Percentiles rank a stretch among this genome's conserved stretches.
Evolutionary conservation across 768 basidiomycete species (phyloP).

Genomic region (Lentinula detonsa): DNA sequence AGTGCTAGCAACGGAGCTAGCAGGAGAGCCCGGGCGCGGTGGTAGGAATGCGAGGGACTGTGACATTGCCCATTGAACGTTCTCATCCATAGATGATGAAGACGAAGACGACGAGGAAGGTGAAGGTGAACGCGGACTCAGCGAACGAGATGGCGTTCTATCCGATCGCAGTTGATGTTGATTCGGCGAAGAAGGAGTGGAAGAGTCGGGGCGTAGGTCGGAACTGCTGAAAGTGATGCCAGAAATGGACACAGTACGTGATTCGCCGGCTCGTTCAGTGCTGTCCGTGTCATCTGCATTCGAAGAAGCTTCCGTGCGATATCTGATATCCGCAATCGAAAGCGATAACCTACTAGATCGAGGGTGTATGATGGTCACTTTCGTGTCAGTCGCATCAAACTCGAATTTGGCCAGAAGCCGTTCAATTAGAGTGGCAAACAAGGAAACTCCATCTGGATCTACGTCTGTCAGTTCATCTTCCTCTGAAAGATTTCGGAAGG

Average conservation of each 20-base stretch:
- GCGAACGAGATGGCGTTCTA: slow-evolving; percentile 10
- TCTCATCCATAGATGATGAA: slow-evolving; percentile 59
- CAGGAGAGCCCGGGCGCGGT: slow-evolving; percentile 35
- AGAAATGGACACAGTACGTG: slow-evolving; percentile 47
- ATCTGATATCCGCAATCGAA: slow-evolving; percentile 50
- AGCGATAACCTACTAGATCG: slow-evolving; percentile 57
- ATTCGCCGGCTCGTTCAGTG: slow-evolving; percentile 19
- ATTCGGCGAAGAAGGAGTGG: slow-evolving; percentile 12
- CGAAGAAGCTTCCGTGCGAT: slow-evolving; percentile 37
- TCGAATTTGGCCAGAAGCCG: slow-evolving; percentile 73
- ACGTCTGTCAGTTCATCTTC: slow-evolving; percentile 34
- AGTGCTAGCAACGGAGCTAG: slow-evolving; percentile 50
- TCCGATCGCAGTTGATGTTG: slow-evolving; percentile 8
- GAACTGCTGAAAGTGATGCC: slow-evolving; percentile 51
- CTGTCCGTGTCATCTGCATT: slow-evolving; percentile 4
- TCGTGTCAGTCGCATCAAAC: slow-evolving; percentile 65
- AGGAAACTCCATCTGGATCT: slow-evolving; percentile 71
- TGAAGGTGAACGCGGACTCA: slow-evolving; percentile 19
- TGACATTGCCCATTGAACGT: slow-evolving; percentile 61
- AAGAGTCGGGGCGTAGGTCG: slow-evolving; percentile 27
- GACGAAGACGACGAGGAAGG: slow-evolving; percentile 47
- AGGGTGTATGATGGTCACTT: slow-evolving; percentile 63
- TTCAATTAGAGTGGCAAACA: slow-evolving; percentile 79
- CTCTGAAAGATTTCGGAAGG: slow-evolving; percentile 41
- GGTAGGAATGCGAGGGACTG: slow-evolving; percentile 67